Conservation (phyloP, 1,284 basidiomycete species). For the Chiua sp. region DNA sequence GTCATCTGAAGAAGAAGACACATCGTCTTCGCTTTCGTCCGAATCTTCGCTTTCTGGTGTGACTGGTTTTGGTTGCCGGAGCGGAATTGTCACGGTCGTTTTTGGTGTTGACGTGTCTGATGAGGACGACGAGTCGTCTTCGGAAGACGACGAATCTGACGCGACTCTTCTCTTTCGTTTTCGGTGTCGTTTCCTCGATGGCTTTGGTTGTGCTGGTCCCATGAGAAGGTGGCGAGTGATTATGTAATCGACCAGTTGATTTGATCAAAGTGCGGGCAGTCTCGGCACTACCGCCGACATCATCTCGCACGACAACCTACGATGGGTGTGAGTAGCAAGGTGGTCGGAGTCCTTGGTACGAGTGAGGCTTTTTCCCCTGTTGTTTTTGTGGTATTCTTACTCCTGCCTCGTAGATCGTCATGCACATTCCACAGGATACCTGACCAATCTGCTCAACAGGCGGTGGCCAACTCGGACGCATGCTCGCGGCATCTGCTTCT, state of each 20-base stretch:
- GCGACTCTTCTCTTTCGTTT: conserved; percentile 59
- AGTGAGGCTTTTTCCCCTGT: conserved; percentile 23
- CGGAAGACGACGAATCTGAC: conserved; percentile 50
- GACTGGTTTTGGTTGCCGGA: conserved; percentile 3
- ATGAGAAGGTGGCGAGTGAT: not conserved
- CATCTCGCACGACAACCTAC: not conserved
- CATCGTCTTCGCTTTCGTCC: conserved; percentile 10
- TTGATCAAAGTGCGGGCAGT: too few species aligned
- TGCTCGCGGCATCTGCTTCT: conserved; percentile 93
- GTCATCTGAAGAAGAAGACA: conserved; percentile 35
- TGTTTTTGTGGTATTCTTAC: conserved; percentile 6
- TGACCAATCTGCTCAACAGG: conserved; percentile 54
- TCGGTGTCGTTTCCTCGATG: conserved; percentile 50
- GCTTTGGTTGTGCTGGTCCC: conserved; percentile 20
- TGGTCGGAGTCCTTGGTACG: conserved; percentile 35
- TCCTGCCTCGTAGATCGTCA: conserved; percentile 15
- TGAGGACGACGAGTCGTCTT: conserved; percentile 38
- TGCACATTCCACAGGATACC: conserved; percentile 1
- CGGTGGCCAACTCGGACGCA: conserved; percentile 97
- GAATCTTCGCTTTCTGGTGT: conserved; percentile 1
- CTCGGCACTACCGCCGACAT: too few species aligned
- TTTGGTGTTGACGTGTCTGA: conserved; percentile 20
- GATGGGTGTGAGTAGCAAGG: conserved; percentile 35
- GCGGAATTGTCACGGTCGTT: conserved; percentile 11
- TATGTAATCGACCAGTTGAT: not conserved